Base-by-base conservation (phyloP, 176 grass and related monocot species). In the Avena insularis region DNA sequence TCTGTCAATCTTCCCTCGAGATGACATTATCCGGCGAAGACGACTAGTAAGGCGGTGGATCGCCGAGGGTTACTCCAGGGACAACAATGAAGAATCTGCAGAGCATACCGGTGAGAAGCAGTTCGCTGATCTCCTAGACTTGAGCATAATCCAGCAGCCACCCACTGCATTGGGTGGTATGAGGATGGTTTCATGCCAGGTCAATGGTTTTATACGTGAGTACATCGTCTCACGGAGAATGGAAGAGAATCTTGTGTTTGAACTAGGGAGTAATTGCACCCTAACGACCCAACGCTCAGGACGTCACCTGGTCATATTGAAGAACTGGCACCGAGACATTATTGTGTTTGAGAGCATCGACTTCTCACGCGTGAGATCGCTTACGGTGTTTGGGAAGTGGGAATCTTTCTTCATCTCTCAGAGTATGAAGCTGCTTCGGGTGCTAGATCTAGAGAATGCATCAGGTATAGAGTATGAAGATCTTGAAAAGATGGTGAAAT, bases 21-120 rank as follows among this genome's bases (percentile, higher is more conserved):
- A n/a, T 0, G 16, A 43, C 9, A 36, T 53, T 12, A 57, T 88
- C n/a, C 21, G 70, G 17, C 29, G 75, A 25, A 47, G 45, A 47
- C 45, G 45, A 9, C 45, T 47, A 47, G 45, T 47, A 47, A 47
- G 45, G 45, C 45, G 65, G 49, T 91, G 89, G 89, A 81, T 91
- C 1, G 80, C 75, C 0, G 90, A 88, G 38, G 90, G 90, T 0
- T 83, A 65, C 12, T 19, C 33, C 2, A 38, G 15, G 4, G 46
- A 31, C 6, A 72, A 8, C 0, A 43, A 16, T 8, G 8, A n/a
- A 7, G 67, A 19, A 0, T 63, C 19, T 0, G 82, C 56, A 5
- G 71, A 83, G 19, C 33, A 88, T 7, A 2, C 9, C 0, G 82
- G 6, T 0, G 36, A 86, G 51, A 1, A 2, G 8, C 45, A 47